phyloP scores from a whole-genome alignment of 495 filamentous ascomycete genomes.

The Parachaetomium inaequale region DNA sequence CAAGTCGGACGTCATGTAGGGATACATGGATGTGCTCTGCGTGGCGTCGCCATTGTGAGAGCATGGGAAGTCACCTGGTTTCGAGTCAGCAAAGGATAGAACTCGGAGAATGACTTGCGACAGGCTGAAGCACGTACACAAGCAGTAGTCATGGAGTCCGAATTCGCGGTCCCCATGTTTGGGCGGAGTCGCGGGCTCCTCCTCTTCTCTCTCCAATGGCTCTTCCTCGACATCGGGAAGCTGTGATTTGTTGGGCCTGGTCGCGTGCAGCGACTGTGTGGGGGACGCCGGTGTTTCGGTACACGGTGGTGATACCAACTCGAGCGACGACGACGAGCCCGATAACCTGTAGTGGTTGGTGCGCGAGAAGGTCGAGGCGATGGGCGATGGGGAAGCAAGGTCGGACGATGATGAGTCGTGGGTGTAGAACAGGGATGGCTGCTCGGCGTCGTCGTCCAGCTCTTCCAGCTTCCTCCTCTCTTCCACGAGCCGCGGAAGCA shows the following conservation, averaged over 20 bases:
- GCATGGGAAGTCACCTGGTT: constrained; percentile 45
- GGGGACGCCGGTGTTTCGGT: constrained; percentile 47
- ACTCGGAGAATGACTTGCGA: neutral
- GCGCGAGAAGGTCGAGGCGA: constrained; percentile 58
- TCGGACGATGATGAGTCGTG: constrained; percentile 56
- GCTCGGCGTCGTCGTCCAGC: constrained; percentile 23
- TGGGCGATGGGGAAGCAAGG: constrained; percentile 55
- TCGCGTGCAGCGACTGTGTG: constrained; percentile 34
- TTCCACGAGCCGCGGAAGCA: constrained; percentile 51
- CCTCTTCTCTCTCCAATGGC: constrained; percentile 51
- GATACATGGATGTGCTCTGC: constrained; percentile 37
- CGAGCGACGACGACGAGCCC: constrained; percentile 50
- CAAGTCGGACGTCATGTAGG: constrained; percentile 33
- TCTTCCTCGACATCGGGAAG: constrained; percentile 56
- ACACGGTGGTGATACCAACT: constrained; percentile 37
- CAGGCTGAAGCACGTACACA: constrained; percentile 43
- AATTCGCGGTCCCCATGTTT: constrained; percentile 31
- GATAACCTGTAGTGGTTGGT: constrained; percentile 56
- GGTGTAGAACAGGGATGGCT: constrained; percentile 29
- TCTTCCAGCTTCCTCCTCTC: constrained; percentile 45
- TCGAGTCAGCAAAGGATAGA: neutral
- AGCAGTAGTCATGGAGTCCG: constrained; percentile 50
- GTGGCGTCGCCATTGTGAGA: constrained; percentile 37
- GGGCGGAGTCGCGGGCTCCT: constrained; percentile 49
- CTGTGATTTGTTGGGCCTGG: constrained; percentile 45